Conservation (phyloP, 176 grass and related monocot species). For the Juncus inflexus region DNA sequence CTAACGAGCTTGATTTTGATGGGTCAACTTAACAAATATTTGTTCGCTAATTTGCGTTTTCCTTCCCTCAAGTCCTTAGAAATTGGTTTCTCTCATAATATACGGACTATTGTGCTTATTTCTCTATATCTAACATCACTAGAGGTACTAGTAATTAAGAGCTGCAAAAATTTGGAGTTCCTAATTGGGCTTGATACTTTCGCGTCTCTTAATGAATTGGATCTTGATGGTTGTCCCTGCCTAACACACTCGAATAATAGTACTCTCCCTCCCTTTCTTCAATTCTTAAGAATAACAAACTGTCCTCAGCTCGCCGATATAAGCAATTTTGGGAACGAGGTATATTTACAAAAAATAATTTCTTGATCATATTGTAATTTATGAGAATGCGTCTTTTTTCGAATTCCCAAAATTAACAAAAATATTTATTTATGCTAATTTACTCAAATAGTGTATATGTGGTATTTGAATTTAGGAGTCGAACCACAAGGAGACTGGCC, state of each 20-base stretch:
- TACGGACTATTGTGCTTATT: background rate
- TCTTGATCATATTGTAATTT: too few species aligned
- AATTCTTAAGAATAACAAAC: conserved; percentile 1
- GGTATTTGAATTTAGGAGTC: too few species aligned
- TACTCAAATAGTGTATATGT: too few species aligned
- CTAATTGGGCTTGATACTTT: background rate
- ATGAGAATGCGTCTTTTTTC: too few species aligned
- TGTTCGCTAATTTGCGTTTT: background rate
- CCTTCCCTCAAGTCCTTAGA: conserved; percentile 6
- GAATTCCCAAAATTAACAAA: too few species aligned
- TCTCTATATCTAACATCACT: background rate
- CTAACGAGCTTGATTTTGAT: conserved; percentile 1
- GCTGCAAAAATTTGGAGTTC: conserved; percentile 9
- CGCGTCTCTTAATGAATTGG: background rate
- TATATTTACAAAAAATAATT: too few species aligned
- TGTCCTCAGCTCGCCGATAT: background rate
- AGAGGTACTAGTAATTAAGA: background rate
- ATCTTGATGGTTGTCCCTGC: background rate
- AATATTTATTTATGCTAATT: too few species aligned
- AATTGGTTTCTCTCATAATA: conserved; percentile 3
- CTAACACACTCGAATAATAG: background rate
- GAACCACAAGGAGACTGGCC: too few species aligned
- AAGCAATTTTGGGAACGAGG: background rate
- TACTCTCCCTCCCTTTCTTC: background rate
- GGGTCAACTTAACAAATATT: background rate